Conservation (phyloP, 2,329 filamentous ascomycete species). For the Aspergillus pseudonomiae region DNA sequence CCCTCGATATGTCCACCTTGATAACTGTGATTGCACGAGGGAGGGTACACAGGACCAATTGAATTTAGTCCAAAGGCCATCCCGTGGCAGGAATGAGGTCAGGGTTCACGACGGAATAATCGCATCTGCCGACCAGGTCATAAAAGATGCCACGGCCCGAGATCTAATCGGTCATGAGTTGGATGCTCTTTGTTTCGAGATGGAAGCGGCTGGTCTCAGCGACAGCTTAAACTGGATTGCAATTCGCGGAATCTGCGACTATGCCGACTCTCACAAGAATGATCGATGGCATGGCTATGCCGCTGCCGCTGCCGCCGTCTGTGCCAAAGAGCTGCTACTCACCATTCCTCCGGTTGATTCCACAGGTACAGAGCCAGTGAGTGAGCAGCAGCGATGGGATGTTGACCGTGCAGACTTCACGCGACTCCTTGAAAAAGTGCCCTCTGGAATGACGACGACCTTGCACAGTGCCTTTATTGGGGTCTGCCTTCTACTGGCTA, state of each 20-base stretch:
- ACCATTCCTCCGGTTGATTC: neutral
- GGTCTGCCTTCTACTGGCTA: neutral
- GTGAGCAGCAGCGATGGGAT: neutral
- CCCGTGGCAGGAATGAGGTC: too few species aligned
- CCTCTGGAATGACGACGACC: neutral
- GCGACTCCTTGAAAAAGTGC: neutral
- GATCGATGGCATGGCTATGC: conserved; percentile 12
- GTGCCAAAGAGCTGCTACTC: conserved; percentile 11
- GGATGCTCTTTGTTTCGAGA: conserved; percentile 3
- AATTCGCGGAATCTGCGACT: conserved; percentile 12
- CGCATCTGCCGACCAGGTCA: neutral
- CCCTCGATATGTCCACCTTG: neutral
- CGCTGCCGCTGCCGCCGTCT: conserved; percentile 8
- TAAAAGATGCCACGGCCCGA: conserved; percentile 1
- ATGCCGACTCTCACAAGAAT: conserved; percentile 14
- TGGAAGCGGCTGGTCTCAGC: conserved; percentile 6
- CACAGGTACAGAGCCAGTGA: too few species aligned
- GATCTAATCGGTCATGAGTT: neutral
- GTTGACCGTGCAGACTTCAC: too few species aligned
- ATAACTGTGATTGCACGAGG: neutral
- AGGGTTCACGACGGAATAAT: too few species aligned
- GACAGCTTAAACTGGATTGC: conserved; percentile 6
- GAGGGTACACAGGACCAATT: too few species aligned
- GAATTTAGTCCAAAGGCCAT: too few species aligned
- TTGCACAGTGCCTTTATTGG: neutral